phyloP scores from a whole-genome alignment of 2,329 filamentous ascomycete genomes.

The Ilyonectria destructans region DNA sequence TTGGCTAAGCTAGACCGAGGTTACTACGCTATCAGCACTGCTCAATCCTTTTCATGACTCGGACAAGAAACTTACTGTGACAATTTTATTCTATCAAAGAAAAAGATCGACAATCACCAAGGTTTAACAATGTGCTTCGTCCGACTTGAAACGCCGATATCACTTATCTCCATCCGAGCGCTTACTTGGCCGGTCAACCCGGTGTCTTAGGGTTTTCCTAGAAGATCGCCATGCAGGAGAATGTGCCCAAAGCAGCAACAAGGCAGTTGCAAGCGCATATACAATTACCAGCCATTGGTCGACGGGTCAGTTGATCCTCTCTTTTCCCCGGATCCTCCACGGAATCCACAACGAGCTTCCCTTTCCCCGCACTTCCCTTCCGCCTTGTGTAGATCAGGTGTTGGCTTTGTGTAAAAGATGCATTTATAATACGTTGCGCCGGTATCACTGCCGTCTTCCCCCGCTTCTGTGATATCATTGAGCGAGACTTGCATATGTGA shows the following conservation, averaged over 20 bases:
- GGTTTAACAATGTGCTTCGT: neutral
- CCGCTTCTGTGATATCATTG: conserved; percentile 17
- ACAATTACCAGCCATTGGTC: conserved; percentile 1
- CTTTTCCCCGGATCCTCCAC: conserved; percentile 8
- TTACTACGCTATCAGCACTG: neutral
- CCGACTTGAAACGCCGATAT: neutral
- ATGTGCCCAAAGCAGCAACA: conserved; percentile 8
- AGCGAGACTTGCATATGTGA: conserved; percentile 6
- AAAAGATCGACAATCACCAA: neutral
- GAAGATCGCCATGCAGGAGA: conserved; percentile 3
- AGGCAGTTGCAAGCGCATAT: conserved; percentile 24
- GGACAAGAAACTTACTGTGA: neutral
- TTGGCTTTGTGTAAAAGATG: conserved; percentile 7
- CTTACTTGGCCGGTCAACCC: neutral
- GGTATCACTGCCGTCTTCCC: conserved; percentile 18
- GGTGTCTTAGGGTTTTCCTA: conserved; percentile 1
- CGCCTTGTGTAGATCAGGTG: conserved; percentile 6
- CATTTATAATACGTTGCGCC: conserved; percentile 9
- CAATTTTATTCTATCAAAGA: neutral
- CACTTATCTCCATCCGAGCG: neutral
- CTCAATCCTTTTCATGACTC: neutral
- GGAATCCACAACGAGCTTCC: conserved; percentile 6
- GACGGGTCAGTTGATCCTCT: neutral
- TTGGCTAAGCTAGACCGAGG: no score
- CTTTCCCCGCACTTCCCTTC: conserved; percentile 22